These are phyloP conservation scores for Corrigiola litoralis DNA, from an alignment of 179 eudicot genomes.

Conservation along the genomic window DNA sequence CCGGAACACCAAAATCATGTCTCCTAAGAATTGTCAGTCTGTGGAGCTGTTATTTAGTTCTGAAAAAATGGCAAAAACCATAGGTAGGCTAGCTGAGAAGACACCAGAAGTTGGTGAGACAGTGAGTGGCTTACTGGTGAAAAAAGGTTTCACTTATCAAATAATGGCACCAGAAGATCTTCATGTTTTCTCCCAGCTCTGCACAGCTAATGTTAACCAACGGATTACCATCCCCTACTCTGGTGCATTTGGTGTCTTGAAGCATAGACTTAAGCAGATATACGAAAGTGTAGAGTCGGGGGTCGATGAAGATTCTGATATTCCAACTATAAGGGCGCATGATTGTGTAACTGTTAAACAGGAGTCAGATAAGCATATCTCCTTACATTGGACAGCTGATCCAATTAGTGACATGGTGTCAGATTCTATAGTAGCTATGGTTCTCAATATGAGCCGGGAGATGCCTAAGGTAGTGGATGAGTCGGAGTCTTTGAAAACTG, in stretches of 20 bases:
- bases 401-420: constrained; percentile 95
- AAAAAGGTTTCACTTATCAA: constrained; percentile 95
- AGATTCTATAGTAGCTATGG: constrained; percentile 80
- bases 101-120: constrained; percentile 64
- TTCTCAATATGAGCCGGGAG: constrained; percentile 73
- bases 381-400: constrained; percentile 81
- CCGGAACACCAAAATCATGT: constrained; percentile 60
- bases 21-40: constrained; percentile 91
- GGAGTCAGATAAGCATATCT: constrained; percentile 75
- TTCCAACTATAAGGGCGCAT: constrained; percentile 61
- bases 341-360: constrained; percentile 64
- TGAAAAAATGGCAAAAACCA: constrained; percentile 87
- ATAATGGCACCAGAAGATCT: constrained; percentile 91
- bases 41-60: constrained; percentile 89
- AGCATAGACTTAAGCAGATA: constrained; percentile 73
- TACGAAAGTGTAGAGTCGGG: constrained; percentile 74
- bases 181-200: constrained; percentile 79
- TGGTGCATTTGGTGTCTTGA: constrained; percentile 76
- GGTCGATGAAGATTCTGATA: constrained; percentile 60
- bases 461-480: constrained; percentile 80
- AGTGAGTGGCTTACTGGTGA: constrained; percentile 75
- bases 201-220: constrained; percentile 74
- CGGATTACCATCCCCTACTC: constrained; percentile 82
- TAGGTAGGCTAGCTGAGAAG: constrained; percentile 79
- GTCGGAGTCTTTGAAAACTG: constrained; percentile 37